Conservation (phyloP, 2,329 filamentous ascomycete species). For the Fusarium goolgardi region DNA sequence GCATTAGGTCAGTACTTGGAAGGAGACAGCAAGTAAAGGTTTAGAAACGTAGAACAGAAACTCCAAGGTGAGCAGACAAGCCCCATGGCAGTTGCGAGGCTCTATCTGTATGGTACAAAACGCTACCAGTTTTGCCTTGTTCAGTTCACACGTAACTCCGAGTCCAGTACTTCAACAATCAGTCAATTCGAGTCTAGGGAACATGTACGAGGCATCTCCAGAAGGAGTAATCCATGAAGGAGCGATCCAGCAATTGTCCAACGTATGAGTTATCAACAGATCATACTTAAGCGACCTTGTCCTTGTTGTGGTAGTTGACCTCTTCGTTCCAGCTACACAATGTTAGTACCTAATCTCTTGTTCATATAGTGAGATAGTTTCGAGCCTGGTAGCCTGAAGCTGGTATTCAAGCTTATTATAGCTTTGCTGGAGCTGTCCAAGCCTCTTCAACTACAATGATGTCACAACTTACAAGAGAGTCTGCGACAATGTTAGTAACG, state of each 20-base stretch:
- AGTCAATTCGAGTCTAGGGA: slow-evolving; percentile 52
- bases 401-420: slow-evolving; percentile 17
- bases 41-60: background rate
- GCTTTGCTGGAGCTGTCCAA: slow-evolving; percentile 11
- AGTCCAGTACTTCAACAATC: slow-evolving; percentile 30
- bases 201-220: slow-evolving; percentile 50
- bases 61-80: background rate
- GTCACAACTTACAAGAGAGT: slow-evolving; percentile 61
- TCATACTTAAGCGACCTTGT: slow-evolving; percentile 69
- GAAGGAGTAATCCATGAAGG: slow-evolving; percentile 42
- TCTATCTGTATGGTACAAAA: background rate
- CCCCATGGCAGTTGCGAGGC: background rate
- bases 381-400: background rate
- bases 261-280: slow-evolving; percentile 28
- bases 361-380: background rate
- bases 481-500: slow-evolving; percentile 55
- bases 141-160: background rate
- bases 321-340: slow-evolving; percentile 85
- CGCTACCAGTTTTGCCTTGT: background rate
- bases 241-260: slow-evolving; percentile 48
- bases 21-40: background rate
- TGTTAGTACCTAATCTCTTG: slow-evolving; percentile 34
- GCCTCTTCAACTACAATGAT: background rate
- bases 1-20: background rate
- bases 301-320: slow-evolving; percentile 98